Base-by-base conservation (phyloP, 2,329 filamentous ascomycete species). In the Verticillium tricorpus region DNA sequence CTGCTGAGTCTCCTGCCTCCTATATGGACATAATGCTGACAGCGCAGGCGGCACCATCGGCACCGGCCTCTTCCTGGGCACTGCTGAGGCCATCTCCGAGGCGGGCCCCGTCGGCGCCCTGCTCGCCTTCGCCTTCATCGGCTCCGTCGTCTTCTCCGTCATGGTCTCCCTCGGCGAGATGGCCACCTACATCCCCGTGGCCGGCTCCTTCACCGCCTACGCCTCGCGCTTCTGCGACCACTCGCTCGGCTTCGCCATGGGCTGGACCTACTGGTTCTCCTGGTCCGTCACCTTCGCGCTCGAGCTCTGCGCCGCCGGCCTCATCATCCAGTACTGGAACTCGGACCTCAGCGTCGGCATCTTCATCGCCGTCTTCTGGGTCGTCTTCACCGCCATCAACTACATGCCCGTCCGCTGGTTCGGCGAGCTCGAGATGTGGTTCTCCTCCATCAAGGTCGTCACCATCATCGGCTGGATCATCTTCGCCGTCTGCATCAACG, bases 201-300 rank as follows among this genome's bases (percentile, higher is more conserved):
- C 89, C 22, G 91, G 90, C 62, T 88, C 89, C 50, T 93, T 93
- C 71, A 90, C 89, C 34, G 83, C 87, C 52, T 94, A 93, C 69
- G 89, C 90, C 25, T 83, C 86, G 45, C 88, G 91, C 19, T 92
- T 94, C 68, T 82, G 92, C 65, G 87, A 91, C 69, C 87, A 85
- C 12, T 87, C 87, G 61, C 78, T 92, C 57, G 89, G 89, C 8
- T 93, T 93, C 69, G 83, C 89, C 22, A 89, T 93, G 82, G 90
- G 91, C 22, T 93, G 90, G 90, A 87, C 91, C 63, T 93, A 93
- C 75, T 93, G 89, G 88, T 92, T 92, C 70, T 88, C 84, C 40
- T 93, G 88, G 89, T 82, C 86, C 19, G 85, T 89, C 62, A 92
- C 89, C 0, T 90, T 85, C 67, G 89, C 89, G 0, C 82, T 92